Evolutionary conservation across 2,329 filamentous ascomycete species (phyloP), one percentile per base, ranked within the genome.

Genomic region (Aspergillus quadricinctus): DNA sequence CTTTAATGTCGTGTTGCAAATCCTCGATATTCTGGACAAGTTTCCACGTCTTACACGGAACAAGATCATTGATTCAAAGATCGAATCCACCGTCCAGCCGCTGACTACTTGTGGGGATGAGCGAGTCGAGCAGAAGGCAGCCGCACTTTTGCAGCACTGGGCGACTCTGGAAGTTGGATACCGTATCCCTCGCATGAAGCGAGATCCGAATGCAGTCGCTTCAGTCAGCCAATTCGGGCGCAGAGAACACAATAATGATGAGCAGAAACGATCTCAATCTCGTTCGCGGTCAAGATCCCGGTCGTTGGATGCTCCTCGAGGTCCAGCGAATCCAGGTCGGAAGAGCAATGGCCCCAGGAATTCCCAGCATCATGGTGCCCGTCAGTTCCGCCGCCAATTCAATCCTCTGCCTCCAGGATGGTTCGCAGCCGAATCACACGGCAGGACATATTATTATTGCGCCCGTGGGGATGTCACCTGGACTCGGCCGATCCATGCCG

Each of bases 1-100:
- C 70, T 82, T 87, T 72, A 96, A 97, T 64, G 86, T 97, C 28
- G 85, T 95, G 40, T 77, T 96, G 59, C 94, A 97, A 74, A 87
- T 96, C 28, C 81, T 99, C 60, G 88, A 94, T 62, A 92, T 99
- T 54, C 82, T 99, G 21, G 88, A 95, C 72, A 88, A 87, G 61
- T 88, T 97, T 62, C 94, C 94, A 0, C 88, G 93, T 9, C 80
- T 97, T 50, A 97, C 94, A 21, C 88, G 91, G 57, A 99, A 99
- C 80, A 99, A 99, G 76, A 97, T 99, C 57, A 87, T 90, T 62
- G 92, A 96, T 67, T 96, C 94, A 8, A 96, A 96, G 67, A 97
- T 99, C 59, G 94, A 97, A 72, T 81, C 86, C 2, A 88, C 88
- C 0, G 83, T 99, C 45, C 80, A 90, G 66, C 81, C 82, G 3